phyloP scores from a whole-genome alignment of 768 basidiomycete genomes.

The Steccherinum ochraceum region DNA sequence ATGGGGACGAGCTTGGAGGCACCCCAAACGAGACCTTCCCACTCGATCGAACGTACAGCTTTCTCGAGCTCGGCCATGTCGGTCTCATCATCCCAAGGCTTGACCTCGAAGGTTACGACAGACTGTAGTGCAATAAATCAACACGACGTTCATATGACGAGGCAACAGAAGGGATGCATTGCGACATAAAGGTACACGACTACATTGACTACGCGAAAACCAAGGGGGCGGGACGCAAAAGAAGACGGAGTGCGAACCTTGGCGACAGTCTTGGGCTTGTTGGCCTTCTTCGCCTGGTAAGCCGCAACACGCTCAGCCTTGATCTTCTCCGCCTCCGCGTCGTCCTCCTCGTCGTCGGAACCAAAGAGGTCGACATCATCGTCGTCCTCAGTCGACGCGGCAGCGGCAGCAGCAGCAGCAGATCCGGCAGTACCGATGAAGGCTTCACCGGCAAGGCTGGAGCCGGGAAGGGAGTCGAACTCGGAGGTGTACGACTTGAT shows the following conservation, averaged over 20 bases:
- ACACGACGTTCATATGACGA: neutral
- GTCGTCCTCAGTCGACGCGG: constrained; percentile 31
- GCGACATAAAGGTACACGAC: constrained; percentile 3
- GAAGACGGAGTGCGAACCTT: constrained; percentile 48
- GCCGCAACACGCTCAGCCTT: constrained; percentile 88
- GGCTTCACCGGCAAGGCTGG: constrained; percentile 73
- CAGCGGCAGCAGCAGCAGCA: constrained; percentile 34
- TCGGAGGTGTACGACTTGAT: constrained; percentile 83
- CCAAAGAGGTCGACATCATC: constrained; percentile 73
- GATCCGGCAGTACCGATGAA: constrained; percentile 51
- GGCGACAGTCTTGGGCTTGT: constrained; percentile 80
- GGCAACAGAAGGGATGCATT: neutral
- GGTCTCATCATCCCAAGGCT: constrained; percentile 99
- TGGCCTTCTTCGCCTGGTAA: constrained; percentile 91
- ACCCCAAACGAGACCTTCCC: constrained; percentile 95
- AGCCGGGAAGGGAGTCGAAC: constrained; percentile 73
- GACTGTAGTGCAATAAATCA: constrained; percentile 49
- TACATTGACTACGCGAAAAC: too few species aligned
- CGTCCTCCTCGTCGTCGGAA: constrained; percentile 43
- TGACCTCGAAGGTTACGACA: constrained; percentile 95
- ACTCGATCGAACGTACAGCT: constrained; percentile 77
- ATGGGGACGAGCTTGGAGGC: constrained; percentile 87
- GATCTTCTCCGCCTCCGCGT: constrained; percentile 48
- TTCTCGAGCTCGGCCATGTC: constrained; percentile 87
- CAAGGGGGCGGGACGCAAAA: neutral